These are phyloP conservation scores for Mortierella sp. DNA, from an alignment of 371 early-diverging fungal genomes.

Conservation along the genomic window DNA sequence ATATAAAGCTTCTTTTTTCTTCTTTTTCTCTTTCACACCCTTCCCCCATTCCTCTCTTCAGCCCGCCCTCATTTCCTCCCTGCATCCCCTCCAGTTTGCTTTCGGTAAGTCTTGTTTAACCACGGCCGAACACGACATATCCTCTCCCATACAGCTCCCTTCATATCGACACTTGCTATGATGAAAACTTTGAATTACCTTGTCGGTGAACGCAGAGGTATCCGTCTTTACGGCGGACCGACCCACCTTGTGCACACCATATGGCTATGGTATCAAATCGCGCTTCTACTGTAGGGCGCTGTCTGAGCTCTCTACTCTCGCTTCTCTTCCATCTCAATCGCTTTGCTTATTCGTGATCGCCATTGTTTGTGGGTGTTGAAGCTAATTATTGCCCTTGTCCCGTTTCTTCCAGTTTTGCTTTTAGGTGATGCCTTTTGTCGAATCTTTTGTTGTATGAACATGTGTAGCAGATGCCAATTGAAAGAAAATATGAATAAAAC, in stretches of 20 bases:
- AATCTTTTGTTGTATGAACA: not conserved
- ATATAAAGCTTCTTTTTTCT: constrained; percentile 3
- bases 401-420: not conserved
- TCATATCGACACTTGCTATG: constrained; percentile 17
- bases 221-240: constrained; percentile 49
- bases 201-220: constrained; percentile 61
- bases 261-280: constrained; percentile 58
- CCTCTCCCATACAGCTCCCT: not conserved
- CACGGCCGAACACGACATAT: not conserved
- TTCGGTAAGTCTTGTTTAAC: constrained; percentile 20
- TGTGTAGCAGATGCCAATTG: not conserved
- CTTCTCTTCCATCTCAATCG: not conserved
- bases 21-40: constrained; percentile 6
- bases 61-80: not conserved
- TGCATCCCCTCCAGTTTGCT: not conserved
- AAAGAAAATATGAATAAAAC: constrained; percentile 1
- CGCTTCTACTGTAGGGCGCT: constrained; percentile 36
- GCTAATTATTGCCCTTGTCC: not conserved
- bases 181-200: constrained; percentile 42
- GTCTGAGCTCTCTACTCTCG: constrained; percentile 45
- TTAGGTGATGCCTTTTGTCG: not conserved
- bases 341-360: not conserved
- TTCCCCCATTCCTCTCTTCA: not conserved
- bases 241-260: constrained; percentile 60
- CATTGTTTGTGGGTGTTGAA: not conserved